Conservation (phyloP, 2,329 filamentous ascomycete species). For the Knufia petricola region DNA sequence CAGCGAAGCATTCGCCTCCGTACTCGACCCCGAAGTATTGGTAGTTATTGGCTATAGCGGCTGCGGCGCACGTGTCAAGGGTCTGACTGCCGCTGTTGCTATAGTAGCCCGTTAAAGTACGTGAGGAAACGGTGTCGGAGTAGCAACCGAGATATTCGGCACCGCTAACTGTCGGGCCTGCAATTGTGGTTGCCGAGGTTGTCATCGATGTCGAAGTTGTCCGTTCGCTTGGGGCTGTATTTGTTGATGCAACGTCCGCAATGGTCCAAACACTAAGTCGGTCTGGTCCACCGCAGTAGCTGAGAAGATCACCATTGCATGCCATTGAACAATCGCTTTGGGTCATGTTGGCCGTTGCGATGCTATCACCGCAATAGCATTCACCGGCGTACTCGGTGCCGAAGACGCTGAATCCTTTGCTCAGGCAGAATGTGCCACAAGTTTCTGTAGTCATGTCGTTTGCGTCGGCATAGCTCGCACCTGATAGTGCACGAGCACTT, state of each 20-base stretch:
- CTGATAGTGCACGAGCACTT: constrained; percentile 9
- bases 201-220: background rate
- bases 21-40: constrained; percentile 28
- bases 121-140: constrained; percentile 27
- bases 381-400: constrained; percentile 33
- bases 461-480: constrained; percentile 38
- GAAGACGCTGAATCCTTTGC: constrained; percentile 25
- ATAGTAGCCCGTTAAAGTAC: constrained; percentile 24
- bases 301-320: constrained; percentile 22
- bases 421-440: constrained; percentile 24
- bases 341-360: constrained; percentile 14
- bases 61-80: constrained; percentile 22
- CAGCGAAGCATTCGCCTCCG: constrained; percentile 29
- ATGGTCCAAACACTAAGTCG: constrained; percentile 21
- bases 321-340: constrained; percentile 16
- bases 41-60: constrained; percentile 24
- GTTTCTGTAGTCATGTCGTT: constrained; percentile 34
- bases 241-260: background rate
- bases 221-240: background rate
- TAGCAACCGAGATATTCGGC: constrained; percentile 32
- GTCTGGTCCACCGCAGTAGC: constrained; percentile 24
- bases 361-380: constrained; percentile 28
- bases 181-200: background rate
- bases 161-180: background rate
- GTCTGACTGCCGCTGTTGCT: constrained; percentile 22